A percentile compares a stretch with the other conserved stretches of the same genome.
These are phyloP conservation scores for Hansfordia pulvinata DNA, from an alignment of 2,329 filamentous ascomycete genomes.

Conservation along the genomic window DNA sequence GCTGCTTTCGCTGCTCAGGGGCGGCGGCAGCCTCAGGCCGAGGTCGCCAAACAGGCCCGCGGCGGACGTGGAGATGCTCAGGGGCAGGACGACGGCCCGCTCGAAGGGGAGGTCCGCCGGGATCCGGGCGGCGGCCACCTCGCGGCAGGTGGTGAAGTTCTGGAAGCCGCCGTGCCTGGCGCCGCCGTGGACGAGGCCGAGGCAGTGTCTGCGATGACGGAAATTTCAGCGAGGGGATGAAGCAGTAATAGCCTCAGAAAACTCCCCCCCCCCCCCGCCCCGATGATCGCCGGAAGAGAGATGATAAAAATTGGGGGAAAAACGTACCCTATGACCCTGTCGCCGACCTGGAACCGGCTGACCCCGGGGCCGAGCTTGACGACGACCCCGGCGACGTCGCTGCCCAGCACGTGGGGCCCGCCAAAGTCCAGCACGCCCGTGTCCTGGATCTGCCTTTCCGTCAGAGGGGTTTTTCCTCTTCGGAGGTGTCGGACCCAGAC, in stretches of 20 bases:
- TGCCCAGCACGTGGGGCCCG: background rate
- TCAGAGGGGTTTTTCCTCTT: too few species aligned
- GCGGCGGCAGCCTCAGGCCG: background rate
- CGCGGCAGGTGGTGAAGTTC: background rate
- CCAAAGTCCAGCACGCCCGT: background rate
- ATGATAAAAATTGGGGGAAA: too few species aligned
- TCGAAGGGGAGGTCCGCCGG: background rate
- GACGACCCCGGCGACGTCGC: background rate
- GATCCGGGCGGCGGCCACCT: background rate
- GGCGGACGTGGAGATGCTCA: background rate
- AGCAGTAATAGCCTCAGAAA: too few species aligned
- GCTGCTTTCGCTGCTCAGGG: too few species aligned
- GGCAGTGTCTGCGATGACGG: too few species aligned
- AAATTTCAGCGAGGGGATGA: too few species aligned
- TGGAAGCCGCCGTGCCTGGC: slow-evolving; percentile 1
- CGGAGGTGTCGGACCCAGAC: too few species aligned
- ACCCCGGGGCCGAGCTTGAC: background rate
- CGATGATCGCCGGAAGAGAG: too few species aligned
- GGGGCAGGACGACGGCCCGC: slow-evolving; percentile 1
- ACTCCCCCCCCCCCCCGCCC: too few species aligned
- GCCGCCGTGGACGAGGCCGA: too few species aligned
- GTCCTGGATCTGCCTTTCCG: slow-evolving; percentile 1
- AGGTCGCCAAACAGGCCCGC: background rate
- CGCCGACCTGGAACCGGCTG: background rate
- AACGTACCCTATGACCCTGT: background rate